Percentiles rank a stretch among this genome's conserved stretches.
Evolutionary conservation across 257 asterid species (phyloP).

Genomic region (Jacaranda mimosifolia): DNA sequence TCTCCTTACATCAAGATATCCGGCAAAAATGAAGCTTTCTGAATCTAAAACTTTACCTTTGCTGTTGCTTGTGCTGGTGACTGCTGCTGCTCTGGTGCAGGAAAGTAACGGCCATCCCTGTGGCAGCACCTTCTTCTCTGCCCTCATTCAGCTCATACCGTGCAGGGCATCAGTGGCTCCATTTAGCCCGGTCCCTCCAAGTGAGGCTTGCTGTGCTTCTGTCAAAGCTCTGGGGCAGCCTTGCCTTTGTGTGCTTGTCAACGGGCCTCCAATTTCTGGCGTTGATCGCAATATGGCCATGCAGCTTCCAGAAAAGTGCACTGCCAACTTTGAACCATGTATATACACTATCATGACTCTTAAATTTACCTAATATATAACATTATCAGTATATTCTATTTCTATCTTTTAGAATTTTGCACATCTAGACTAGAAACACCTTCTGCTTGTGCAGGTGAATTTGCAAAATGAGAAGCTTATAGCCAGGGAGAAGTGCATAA

Average conservation of each 20-base stretch:
- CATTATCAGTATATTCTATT: no score
- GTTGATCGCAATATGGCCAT: conserved; percentile 81
- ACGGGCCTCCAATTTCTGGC: conserved; percentile 94
- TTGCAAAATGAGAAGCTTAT: conserved; percentile 37
- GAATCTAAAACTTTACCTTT: conserved; percentile 23
- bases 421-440: no score
- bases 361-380: not conserved
- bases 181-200: conserved; percentile 71
- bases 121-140: conserved; percentile 72
- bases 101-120: conserved; percentile 62
- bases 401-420: no score
- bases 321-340: conserved; percentile 90
- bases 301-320: conserved; percentile 90
- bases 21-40: conserved; percentile 44
- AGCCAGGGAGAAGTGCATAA: conserved; percentile 32
- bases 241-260: conserved; percentile 80
- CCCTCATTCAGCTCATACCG: conserved; percentile 89
- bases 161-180: conserved; percentile 89
- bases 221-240: conserved; percentile 95
- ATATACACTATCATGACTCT: not conserved
- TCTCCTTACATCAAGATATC: not conserved
- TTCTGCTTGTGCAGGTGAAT: conserved; percentile 57
- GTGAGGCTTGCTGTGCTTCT: conserved; percentile 83
- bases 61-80: conserved; percentile 45
- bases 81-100: conserved; percentile 36